Conservation (phyloP, 768 basidiomycete species). For the Phlegmacium glaucopus region DNA sequence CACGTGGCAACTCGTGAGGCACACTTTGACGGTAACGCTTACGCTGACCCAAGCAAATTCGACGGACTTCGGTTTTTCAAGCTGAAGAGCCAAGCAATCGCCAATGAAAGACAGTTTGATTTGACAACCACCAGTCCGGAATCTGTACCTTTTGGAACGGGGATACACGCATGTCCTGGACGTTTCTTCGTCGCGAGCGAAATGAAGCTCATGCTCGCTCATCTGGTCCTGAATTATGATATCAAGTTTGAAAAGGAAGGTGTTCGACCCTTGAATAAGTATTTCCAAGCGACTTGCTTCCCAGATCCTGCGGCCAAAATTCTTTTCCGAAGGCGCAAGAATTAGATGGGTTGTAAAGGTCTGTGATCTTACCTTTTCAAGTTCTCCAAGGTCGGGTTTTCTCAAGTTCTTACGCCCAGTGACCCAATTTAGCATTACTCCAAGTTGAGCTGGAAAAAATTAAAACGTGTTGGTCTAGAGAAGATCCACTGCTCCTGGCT, state of each 20-base stretch:
- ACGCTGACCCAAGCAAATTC: slow-evolving; percentile 14
- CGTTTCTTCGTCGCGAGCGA: slow-evolving; percentile 44
- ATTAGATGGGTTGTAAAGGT: too few relatives aligned
- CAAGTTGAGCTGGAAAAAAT: too few relatives aligned
- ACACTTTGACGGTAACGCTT: slow-evolving; percentile 9
- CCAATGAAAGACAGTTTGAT: not conserved
- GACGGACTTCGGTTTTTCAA: slow-evolving; percentile 3
- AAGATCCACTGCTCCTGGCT: too few relatives aligned
- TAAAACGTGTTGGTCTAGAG: too few relatives aligned
- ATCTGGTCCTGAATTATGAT: slow-evolving; percentile 40
- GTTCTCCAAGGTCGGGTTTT: too few relatives aligned
- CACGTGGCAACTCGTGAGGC: not conserved
- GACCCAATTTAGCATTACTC: too few relatives aligned
- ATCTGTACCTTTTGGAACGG: not conserved
- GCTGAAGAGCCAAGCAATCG: not conserved
- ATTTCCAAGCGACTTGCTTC: not conserved
- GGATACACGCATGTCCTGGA: slow-evolving; percentile 27
- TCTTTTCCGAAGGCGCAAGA: not conserved
- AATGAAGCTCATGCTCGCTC: slow-evolving; percentile 45
- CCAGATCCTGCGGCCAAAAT: not conserved
- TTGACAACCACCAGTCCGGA: not conserved
- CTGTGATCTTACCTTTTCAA: too few relatives aligned
- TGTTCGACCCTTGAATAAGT: not conserved
- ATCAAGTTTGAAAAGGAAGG: slow-evolving; percentile 19
- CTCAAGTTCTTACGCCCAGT: too few relatives aligned